A percentile compares a stretch with the other conserved stretches of the same genome.
Evolutionary conservation across 371 early-diverging fungal species (phyloP).

Genomic region (Apophysomyces variabilis): DNA sequence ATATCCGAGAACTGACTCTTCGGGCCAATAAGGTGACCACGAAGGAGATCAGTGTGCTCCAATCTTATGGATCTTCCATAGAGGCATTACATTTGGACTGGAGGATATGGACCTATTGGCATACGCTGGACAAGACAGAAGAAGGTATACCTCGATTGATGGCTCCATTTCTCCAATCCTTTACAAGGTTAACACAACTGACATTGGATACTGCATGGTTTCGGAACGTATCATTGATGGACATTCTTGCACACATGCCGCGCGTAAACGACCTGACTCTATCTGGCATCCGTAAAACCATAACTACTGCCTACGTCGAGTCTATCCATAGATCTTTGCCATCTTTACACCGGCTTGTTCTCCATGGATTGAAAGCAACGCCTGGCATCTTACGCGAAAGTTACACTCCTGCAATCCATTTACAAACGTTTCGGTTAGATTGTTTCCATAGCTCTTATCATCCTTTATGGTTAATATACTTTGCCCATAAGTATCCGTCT

Average conservation of each 20-base stretch:
- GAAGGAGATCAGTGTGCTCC: background rate
- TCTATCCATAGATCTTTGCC: background rate
- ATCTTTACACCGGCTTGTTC: background rate
- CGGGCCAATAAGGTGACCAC: background rate
- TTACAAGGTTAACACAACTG: background rate
- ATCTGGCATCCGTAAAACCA: background rate
- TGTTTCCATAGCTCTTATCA: constrained; percentile 5
- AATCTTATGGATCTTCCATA: background rate
- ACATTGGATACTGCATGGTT: constrained; percentile 2
- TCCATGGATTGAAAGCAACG: constrained; percentile 1
- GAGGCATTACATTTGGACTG: background rate
- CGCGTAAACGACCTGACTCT: background rate
- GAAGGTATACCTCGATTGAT: constrained; percentile 1
- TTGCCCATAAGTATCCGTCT: constrained; percentile 11
- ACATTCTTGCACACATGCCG: background rate
- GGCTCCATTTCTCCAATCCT: background rate
- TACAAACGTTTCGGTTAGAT: background rate
- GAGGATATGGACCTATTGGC: constrained; percentile 3
- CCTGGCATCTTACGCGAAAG: background rate
- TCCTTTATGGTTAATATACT: constrained; percentile 13
- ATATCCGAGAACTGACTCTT: constrained; percentile 1
- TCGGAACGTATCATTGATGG: background rate
- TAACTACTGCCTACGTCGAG: background rate
- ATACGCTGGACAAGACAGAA: background rate
- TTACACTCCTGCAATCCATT: background rate